phyloP scores from a whole-genome alignment of 108 stramenopile species.

The Hondaea fermentalgiana region DNA sequence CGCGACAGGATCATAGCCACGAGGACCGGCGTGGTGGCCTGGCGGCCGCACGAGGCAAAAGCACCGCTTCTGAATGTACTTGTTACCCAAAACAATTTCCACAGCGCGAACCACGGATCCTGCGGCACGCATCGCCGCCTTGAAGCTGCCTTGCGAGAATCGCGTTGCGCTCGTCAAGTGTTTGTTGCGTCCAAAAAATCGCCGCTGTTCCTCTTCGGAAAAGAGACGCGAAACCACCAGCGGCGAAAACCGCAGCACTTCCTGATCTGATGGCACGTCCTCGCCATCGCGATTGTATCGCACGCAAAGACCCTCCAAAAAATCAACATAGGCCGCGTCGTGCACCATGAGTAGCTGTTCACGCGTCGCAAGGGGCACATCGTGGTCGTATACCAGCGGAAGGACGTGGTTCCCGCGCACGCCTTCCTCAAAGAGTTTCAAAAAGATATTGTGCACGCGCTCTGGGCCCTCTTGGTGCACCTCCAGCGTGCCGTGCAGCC shows the following conservation, averaged over 20 bases:
- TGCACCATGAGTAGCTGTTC: neutral
- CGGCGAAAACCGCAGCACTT: neutral
- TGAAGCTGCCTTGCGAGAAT: conserved; percentile 33
- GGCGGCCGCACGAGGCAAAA: conserved; percentile 45
- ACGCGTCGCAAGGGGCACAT: neutral
- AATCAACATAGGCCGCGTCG: neutral
- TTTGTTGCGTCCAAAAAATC: conserved; percentile 32
- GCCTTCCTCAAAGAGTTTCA: neutral
- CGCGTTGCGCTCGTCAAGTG: conserved; percentile 33
- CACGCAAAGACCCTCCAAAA: neutral
- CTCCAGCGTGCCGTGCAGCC: neutral
- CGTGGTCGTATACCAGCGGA: neutral
- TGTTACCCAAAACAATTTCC: conserved; percentile 38
- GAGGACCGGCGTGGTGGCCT: conserved; percentile 40
- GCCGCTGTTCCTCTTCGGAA: conserved; percentile 17
- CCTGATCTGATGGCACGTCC: neutral
- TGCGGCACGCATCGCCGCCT: conserved; percentile 45
- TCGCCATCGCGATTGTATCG: neutral
- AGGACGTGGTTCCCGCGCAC: neutral
- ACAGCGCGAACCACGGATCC: conserved; percentile 49
- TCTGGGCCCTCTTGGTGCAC: neutral
- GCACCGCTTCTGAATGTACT: conserved; percentile 58
- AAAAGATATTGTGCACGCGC: neutral
- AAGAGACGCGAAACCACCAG: neutral
- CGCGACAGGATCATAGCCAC: conserved; percentile 1